Evolutionary conservation across 805 yeast species (phyloP), one percentile per base, ranked within the genome.

Genomic region (Metschnikowia gelsemii): DNA sequence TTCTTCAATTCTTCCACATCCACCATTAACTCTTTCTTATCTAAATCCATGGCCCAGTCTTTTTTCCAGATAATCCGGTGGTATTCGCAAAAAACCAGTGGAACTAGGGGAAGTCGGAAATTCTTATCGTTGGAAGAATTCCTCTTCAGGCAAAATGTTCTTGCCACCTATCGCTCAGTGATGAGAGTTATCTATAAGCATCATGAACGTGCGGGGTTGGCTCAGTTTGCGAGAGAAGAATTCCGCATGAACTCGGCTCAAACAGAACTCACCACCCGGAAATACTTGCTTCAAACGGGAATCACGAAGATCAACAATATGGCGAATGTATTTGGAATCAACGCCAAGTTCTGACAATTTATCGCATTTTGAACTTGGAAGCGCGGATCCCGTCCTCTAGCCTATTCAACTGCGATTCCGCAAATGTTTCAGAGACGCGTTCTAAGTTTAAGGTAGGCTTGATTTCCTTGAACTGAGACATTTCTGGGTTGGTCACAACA

Each of bases 101-200:
- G n/a, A n/a, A n/a, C n/a, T n/a, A n/a, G 17, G 20, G 18, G 32
- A 11, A 19, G 16, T 8, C 20, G 17, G 7, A 40, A 35, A 19
- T 32, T 45, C 32, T 38, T 65, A 16, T 53, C 69, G 5, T 50
- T 70, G 4, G 73, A 70, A 31, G 74, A 70, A 42, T 70, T 70
- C 42, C 38, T 70, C 24, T 68, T 70, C 38, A 58, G 73, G 13
- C 63, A 56, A 33, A 60, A 61, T 41, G 58, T 70, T 12, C 51
- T 56, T n/a, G 45, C 53, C 8, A 59, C 64, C 1, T 70, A 70
- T 46, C 54, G 70, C 30, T 58, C 58, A 20, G 50, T 67, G 13
- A 47, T 63, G 41, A 48, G 74, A 26, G 49, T 61, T 34, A 51
- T 69, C 13, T 63, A 65, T 47, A 57, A 58, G 38, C 62, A 60